Conservation (phyloP, 148 eudicot species). For the Vaccinium myrtillus region DNA sequence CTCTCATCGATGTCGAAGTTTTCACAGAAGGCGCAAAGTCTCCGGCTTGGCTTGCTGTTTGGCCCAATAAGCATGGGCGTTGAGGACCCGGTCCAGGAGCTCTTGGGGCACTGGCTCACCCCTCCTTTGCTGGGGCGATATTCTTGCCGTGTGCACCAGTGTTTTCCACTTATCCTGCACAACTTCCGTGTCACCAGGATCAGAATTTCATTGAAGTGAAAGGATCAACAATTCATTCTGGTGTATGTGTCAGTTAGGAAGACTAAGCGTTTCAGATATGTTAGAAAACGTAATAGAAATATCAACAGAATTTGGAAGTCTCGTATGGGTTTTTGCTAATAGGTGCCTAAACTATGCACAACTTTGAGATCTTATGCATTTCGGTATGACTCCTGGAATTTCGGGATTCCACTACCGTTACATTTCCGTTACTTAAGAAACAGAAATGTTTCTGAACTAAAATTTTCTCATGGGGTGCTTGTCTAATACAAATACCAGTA, state of each 20-base stretch:
- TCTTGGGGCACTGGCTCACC: constrained; percentile 98
- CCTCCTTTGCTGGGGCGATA: constrained; percentile 93
- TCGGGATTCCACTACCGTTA: too few relatives aligned
- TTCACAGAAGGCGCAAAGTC: constrained; percentile 52
- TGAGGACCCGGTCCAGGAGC: too few relatives aligned
- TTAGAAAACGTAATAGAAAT: neutral
- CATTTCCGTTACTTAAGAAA: too few relatives aligned
- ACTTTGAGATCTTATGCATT: neutral
- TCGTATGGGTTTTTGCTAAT: neutral
- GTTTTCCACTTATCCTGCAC: constrained; percentile 96
- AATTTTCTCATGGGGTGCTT: too few relatives aligned
- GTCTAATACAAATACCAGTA: too few relatives aligned
- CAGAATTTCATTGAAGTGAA: neutral
- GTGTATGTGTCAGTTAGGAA: neutral
- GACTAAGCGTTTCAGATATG: neutral
- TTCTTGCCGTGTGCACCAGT: constrained; percentile 92
- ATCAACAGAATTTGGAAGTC: neutral
- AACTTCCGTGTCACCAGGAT: neutral
- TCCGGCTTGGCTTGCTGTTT: constrained; percentile 82
- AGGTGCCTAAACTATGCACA: neutral
- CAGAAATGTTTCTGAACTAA: too few relatives aligned
- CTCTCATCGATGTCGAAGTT: neutral
- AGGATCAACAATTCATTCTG: neutral
- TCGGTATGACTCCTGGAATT: neutral
- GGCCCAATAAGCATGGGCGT: too few relatives aligned